Evolutionary conservation across 116 monocot species (phyloP), one percentile per base, ranked within the genome.

Genomic region (Thalassia testudinum): DNA sequence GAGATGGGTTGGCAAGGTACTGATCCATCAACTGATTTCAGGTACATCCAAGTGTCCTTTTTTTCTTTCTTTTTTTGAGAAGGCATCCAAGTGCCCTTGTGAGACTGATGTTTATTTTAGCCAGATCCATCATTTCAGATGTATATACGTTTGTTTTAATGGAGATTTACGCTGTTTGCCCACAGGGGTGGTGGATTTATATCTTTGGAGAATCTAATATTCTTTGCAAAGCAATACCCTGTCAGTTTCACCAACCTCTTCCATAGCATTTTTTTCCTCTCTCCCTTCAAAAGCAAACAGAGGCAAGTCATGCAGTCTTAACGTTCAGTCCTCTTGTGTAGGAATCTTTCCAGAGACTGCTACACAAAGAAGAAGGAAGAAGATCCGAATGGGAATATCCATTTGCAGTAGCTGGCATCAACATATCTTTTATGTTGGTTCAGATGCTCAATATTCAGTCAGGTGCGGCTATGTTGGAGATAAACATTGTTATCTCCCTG

Each of bases 1-100:
- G 86, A 99, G 50, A 99, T 99, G 97, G 97, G 97, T 42, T 99
- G 97, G 97, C 97, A 99, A 63, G 82, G 82, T 61, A 22, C 60
- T 66, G 97, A 99, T 58, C 97, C 97, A 57, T 85, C 97, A 30
- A 90, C 97, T 21, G 97, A 99, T 82, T 86, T 99, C 64, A 99
- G 97, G 97, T 90, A 61, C 15, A 2, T 1, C 4, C 19, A 45
- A 45, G 10, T 34, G 10, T 5, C 30, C 30, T 34, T 3, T 34
- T 5, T 10, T n/a, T n/a, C n/a, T n/a, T n/a, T n/a, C n/a, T n/a
- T n/a, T n/a, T n/a, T n/a, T n/a, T n/a, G n/a, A 34, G 30, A 3
- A 34, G 30, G 30, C 30, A 34, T 34, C 30, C 10, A 34, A 5
- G 30, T n/a, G n/a, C n/a, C n/a, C n/a, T n/a, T n/a, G n/a, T n/a